These are phyloP conservation scores for Fennellomyces sp. DNA, from an alignment of 371 early-diverging fungal species.

Conservation along the genomic window DNA sequence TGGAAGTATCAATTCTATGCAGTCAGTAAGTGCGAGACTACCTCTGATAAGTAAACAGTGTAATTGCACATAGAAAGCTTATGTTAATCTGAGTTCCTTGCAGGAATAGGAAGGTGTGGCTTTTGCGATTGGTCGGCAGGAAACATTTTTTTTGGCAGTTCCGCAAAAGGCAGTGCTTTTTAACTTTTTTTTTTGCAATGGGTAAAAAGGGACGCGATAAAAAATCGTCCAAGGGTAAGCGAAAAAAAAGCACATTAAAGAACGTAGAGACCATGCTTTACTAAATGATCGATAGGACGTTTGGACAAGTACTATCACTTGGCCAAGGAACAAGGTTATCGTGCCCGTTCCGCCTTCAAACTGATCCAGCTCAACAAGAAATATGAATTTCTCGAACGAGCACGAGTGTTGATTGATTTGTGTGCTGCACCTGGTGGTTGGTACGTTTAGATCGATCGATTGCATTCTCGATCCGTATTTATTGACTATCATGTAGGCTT, in stretches of 20 bases:
- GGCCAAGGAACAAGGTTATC: slow-evolving; percentile 99
- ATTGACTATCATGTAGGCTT: slow-evolving; percentile 49
- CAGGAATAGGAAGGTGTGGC: too few species aligned
- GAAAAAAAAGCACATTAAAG: neutral
- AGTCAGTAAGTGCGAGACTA: too few species aligned
- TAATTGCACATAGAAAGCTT: too few species aligned
- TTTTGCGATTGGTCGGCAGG: too few species aligned
- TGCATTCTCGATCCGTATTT: neutral
- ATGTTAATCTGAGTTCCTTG: too few species aligned
- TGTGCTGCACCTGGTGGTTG: slow-evolving; percentile 99
- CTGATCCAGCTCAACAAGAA: slow-evolving; percentile 99
- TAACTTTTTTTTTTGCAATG: neutral
- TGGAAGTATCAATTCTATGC: too few species aligned
- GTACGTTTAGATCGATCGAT: slow-evolving; percentile 46
- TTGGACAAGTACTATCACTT: slow-evolving; percentile 99
- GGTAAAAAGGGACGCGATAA: slow-evolving; percentile 12
- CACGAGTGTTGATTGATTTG: slow-evolving; percentile 95
- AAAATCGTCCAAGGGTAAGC: slow-evolving; percentile 12
- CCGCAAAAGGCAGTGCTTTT: too few species aligned
- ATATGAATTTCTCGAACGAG: slow-evolving; percentile 93
- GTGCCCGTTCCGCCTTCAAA: slow-evolving; percentile 99
- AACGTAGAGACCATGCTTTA: neutral
- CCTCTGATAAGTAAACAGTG: too few species aligned
- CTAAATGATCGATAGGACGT: slow-evolving; percentile 64
- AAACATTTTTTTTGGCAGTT: too few species aligned